A percentile compares a stretch with the other conserved stretches of the same genome.
These are phyloP conservation scores for Aspergillus egyptiacus DNA, from an alignment of 495 filamentous ascomycete species.

Conservation along the genomic window DNA sequence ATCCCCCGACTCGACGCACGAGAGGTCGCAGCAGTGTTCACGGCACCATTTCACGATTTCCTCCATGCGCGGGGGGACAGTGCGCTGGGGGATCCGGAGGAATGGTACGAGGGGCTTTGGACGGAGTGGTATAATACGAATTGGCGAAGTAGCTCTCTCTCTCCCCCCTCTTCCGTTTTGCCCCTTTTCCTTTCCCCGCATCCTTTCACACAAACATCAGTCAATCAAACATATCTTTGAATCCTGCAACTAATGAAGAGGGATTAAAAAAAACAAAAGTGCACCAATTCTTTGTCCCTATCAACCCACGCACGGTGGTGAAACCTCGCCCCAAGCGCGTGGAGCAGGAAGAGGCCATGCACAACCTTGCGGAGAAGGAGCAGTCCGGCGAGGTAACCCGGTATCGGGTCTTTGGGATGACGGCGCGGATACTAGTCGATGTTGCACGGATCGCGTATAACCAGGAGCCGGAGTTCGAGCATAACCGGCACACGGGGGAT, in stretches of 20 bases:
- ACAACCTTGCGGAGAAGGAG: not conserved
- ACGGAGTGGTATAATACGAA: conserved; percentile 59
- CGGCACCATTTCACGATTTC: conserved; percentile 74
- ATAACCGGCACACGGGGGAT: conserved; percentile 74
- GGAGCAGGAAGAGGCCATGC: conserved; percentile 13
- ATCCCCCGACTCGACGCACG: conserved; percentile 74
- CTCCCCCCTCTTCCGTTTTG: too few relatives aligned
- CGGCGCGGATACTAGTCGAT: conserved; percentile 80
- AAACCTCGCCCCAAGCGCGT: conserved; percentile 37
- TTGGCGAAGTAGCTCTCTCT: conserved; percentile 62
- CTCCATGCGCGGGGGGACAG: conserved; percentile 30
- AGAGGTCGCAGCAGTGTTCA: conserved; percentile 89
- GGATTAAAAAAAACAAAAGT: conserved; percentile 30
- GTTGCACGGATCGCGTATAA: conserved; percentile 76
- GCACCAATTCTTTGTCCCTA: conserved; percentile 85
- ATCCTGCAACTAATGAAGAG: not conserved
- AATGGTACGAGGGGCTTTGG: conserved; percentile 51
- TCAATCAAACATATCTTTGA: too few relatives aligned
- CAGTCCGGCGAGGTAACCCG: conserved; percentile 40
- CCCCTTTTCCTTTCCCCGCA: not conserved
- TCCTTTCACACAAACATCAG: not conserved
- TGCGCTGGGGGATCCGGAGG: conserved; percentile 42
- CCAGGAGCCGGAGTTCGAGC: conserved; percentile 75
- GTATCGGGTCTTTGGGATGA: conserved; percentile 89
- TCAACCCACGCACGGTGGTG: conserved; percentile 53